Evolutionary conservation across 352 stramenopile species (phyloP).

Genomic region (Blastocystis sp.): DNA sequence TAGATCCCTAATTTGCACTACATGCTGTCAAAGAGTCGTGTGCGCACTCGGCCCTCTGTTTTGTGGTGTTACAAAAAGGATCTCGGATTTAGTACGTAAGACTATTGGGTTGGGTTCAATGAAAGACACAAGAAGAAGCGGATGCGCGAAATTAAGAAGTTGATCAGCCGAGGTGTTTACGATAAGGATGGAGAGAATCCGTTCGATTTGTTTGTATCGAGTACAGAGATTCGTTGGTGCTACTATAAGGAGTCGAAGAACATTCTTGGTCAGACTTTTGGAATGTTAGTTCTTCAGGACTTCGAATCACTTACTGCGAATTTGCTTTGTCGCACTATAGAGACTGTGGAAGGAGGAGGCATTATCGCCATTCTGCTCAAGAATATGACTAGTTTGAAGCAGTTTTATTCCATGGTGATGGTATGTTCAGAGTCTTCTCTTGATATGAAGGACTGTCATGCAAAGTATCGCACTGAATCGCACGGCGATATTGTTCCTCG

Average conservation of each 20-base stretch:
- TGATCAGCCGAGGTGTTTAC: slow-evolving; percentile 84
- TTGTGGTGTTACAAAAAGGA: slow-evolving; percentile 99
- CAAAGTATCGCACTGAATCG: slow-evolving; percentile 81
- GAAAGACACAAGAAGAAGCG: slow-evolving; percentile 76
- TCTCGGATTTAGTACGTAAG: slow-evolving; percentile 94
- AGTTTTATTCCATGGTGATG: slow-evolving; percentile 99
- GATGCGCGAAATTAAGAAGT: slow-evolving; percentile 88
- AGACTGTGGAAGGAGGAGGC: slow-evolving; percentile 95
- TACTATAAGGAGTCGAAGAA: slow-evolving; percentile 99
- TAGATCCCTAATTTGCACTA: slow-evolving; percentile 94
- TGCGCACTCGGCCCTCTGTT: slow-evolving; percentile 88
- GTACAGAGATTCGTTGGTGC: slow-evolving; percentile 95
- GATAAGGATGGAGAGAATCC: slow-evolving; percentile 84
- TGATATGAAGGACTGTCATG: slow-evolving; percentile 74
- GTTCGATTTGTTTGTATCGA: slow-evolving; percentile 98
- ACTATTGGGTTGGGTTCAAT: not conserved
- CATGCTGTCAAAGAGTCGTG: slow-evolving; percentile 87
- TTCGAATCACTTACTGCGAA: slow-evolving; percentile 98
- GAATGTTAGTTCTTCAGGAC: slow-evolving; percentile 93
- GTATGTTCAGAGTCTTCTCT: slow-evolving; percentile 71
- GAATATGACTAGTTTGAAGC: slow-evolving; percentile 93
- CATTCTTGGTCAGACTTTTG: slow-evolving; percentile 93
- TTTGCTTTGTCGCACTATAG: slow-evolving; percentile 95
- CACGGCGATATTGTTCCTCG: slow-evolving; percentile 88
- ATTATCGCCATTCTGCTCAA: slow-evolving; percentile 91